A percentile compares a stretch with the other conserved stretches of the same genome.
Conservation (phyloP, 305 asterid species). For the Andrographis paniculata region DNA sequence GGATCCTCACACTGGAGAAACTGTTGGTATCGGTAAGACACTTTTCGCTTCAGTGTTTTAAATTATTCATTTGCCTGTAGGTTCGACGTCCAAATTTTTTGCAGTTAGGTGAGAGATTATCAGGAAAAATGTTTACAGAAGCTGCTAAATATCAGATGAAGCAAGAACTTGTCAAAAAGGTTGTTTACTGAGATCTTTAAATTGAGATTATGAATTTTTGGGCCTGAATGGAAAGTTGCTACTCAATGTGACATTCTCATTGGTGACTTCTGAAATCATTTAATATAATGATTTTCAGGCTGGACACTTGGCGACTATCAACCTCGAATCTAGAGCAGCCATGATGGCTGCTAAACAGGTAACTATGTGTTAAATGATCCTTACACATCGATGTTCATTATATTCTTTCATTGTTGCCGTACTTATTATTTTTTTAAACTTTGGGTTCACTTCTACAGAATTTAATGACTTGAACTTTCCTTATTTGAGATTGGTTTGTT, state of each 20-base stretch:
- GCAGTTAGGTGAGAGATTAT: constrained; percentile 71
- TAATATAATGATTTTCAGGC: constrained; percentile 41
- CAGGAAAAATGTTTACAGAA: constrained; percentile 67
- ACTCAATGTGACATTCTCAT: constrained; percentile 12
- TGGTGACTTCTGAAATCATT: constrained; percentile 5
- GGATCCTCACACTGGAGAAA: constrained; percentile 76
- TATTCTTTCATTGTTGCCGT: too few species aligned
- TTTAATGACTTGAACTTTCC: too few species aligned
- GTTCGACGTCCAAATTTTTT: constrained; percentile 15
- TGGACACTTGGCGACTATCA: constrained; percentile 70
- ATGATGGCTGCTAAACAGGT: constrained; percentile 86
- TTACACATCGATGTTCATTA: too few species aligned
- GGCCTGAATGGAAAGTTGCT: constrained; percentile 13
- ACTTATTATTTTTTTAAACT: too few species aligned
- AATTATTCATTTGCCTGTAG: constrained; percentile 17
- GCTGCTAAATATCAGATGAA: constrained; percentile 74
- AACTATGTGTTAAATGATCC: neutral
- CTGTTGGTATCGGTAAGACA: constrained; percentile 56
- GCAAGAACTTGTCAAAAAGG: constrained; percentile 64
- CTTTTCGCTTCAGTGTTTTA: constrained; percentile 7
- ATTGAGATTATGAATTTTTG: constrained; percentile 13
- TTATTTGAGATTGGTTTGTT: too few species aligned
- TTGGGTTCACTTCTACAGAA: too few species aligned
- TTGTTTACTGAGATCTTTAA: constrained; percentile 21
- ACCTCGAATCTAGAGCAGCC: constrained; percentile 68